phyloP scores from a whole-genome alignment of 345 rosid species.

The Camelina hispida region DNA sequence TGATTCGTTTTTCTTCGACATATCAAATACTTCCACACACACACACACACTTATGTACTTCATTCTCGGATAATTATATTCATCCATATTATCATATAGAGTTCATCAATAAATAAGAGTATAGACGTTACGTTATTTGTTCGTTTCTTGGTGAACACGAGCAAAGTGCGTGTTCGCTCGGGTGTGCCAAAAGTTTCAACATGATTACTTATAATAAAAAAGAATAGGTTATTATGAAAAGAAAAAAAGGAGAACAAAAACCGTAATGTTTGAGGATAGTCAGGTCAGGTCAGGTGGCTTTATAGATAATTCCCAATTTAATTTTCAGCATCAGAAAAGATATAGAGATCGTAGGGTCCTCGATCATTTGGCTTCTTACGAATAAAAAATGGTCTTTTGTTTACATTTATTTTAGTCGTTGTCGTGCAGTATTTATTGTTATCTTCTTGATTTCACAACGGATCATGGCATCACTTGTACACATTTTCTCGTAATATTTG shows the following conservation, averaged over 20 bases:
- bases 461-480: constrained; percentile 9
- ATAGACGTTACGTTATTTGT: constrained; percentile 15
- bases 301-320: constrained; percentile 17
- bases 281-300: constrained; percentile 17
- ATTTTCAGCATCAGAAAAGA: neutral
- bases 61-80: neutral
- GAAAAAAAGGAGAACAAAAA: neutral
- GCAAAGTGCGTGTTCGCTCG: constrained; percentile 32
- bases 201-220: neutral
- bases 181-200: constrained; percentile 28
- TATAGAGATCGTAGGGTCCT: constrained; percentile 9
- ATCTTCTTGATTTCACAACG: constrained; percentile 7
- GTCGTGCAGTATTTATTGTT: constrained; percentile 10
- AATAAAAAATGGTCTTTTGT: neutral
- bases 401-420: constrained; percentile 1
- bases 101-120: neutral
- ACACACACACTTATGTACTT: neutral
- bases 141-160: constrained; percentile 39
- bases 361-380: constrained; percentile 1
- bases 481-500: neutral
- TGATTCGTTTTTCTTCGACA: neutral
- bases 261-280: constrained; percentile 7
- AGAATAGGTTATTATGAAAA: neutral
- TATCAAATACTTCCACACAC: neutral
- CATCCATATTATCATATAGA: neutral